Conservation (phyloP, 805 yeast genomes). For the Lachancea meyersii region DNA sequence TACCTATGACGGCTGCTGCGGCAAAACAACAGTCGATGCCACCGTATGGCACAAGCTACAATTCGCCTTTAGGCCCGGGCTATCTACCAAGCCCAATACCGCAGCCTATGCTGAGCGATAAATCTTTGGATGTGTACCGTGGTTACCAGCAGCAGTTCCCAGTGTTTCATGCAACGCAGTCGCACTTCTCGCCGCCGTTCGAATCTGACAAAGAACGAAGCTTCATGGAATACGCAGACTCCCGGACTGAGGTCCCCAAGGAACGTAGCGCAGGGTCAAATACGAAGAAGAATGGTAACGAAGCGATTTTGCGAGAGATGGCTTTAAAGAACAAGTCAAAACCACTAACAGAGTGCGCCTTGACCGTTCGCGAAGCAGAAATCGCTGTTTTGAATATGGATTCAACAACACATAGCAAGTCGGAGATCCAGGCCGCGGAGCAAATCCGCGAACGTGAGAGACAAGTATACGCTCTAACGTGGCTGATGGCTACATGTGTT, state of each 20-base stretch:
- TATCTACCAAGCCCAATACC: slow-evolving; percentile 10
- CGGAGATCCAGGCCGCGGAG: slow-evolving; percentile 29
- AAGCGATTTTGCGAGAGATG: slow-evolving; percentile 27
- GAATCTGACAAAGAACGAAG: slow-evolving; percentile 7
- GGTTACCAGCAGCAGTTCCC: slow-evolving; percentile 9
- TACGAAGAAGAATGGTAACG: slow-evolving; percentile 15
- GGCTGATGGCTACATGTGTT: slow-evolving; percentile 64
- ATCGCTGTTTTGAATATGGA: slow-evolving; percentile 28
- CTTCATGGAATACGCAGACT: slow-evolving; percentile 2
- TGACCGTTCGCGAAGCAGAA: slow-evolving; percentile 41
- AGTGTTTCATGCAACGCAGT: slow-evolving; percentile 3
- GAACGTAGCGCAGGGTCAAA: neutral
- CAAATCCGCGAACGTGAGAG: slow-evolving; percentile 49
- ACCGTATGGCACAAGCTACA: slow-evolving; percentile 5
- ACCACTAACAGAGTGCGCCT: slow-evolving; percentile 41
- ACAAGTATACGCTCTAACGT: slow-evolving; percentile 76
- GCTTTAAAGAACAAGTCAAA: slow-evolving; percentile 29
- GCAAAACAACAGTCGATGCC: slow-evolving; percentile 6
- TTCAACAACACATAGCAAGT: slow-evolving; percentile 25
- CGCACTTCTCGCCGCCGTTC: slow-evolving; percentile 2
- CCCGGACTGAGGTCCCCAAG: neutral
- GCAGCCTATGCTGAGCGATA: slow-evolving; percentile 4
- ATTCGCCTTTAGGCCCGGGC: slow-evolving; percentile 7
- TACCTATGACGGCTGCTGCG: slow-evolving; percentile 2
- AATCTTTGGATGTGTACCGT: slow-evolving; percentile 4